Evolutionary conservation across 768 basidiomycete species (phyloP), one percentile per base, ranked within the genome.

Genomic region (Chalciporus piperatus): DNA sequence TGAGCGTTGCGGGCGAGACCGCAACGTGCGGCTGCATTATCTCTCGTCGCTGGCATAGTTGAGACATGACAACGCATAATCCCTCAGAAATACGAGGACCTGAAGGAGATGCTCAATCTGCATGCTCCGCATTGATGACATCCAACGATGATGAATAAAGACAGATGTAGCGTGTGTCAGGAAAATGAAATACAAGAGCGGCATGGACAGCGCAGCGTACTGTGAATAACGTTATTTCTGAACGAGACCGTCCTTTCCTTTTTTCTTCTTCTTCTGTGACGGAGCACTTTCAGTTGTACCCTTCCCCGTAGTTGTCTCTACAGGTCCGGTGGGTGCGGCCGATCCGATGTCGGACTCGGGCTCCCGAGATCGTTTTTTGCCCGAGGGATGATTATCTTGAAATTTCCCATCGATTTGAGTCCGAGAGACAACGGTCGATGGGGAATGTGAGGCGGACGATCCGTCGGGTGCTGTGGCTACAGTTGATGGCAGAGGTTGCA

Each of bases 191-290:
- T 22, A 22, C 4, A 22, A 22, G 2, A 22, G 4, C 2, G 22
- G 2, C 22, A 22, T 22, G 22, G 4, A 22, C 22, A 22, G 22
- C 22, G 22, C 27, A 27, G 7, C 25, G 25, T 25, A 7, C 27
- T 27, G 6, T 27, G n/a, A 27, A 27, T 7, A 9, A 27, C 6
- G 27, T 32, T 55, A 61, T 28, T 46, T 61, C 39, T 2, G 28
- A 17, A 12, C 9, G 27, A 27, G 3, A n/a, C 30, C 22, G 8
- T 5, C 40, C 33, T 51, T 59, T 17, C 58, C 54, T 12, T 58
- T 62, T 50, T 56, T 67, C 53, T 54, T 61, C 51, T 55, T 65
- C 25, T 66, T 68, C 14, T 57, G 59, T 1, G 59, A 52, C 0
- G 55, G 54, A 6, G 51, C 56, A 11, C 48, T 32, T 3, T 51